These are phyloP conservation scores for Aristolochia contorta DNA, from an alignment of 164 flowering plant species.

Conservation along the genomic window DNA sequence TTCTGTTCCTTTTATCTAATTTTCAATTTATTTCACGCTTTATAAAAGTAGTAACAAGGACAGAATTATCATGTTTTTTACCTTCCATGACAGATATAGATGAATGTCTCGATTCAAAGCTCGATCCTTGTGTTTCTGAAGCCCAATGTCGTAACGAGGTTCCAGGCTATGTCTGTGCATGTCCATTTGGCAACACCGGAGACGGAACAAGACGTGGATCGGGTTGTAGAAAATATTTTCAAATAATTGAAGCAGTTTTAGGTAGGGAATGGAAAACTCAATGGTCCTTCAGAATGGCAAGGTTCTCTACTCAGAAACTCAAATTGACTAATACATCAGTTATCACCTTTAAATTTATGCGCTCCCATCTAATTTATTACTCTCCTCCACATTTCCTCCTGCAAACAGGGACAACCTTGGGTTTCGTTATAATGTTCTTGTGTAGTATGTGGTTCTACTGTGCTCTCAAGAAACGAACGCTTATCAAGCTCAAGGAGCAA, in stretches of 20 bases:
- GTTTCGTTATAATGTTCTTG: conserved; percentile 12
- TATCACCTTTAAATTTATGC: not conserved
- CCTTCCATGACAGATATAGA: conserved; percentile 11
- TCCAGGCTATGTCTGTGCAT: conserved; percentile 18
- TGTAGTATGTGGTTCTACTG: conserved; percentile 21
- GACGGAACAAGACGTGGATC: conserved; percentile 22
- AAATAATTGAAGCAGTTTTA: conserved; percentile 20
- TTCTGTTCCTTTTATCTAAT: not conserved
- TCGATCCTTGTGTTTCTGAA: conserved; percentile 8
- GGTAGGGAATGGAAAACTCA: conserved; percentile 5
- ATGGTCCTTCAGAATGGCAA: too few species aligned
- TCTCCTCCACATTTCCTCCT: not conserved
- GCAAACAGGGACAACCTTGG: conserved; percentile 13
- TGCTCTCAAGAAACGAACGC: conserved; percentile 17
- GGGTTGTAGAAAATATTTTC: conserved; percentile 16
- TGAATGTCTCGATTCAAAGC: conserved; percentile 12
- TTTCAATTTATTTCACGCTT: too few species aligned
- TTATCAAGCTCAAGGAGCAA: conserved; percentile 24
- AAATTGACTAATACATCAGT: not conserved
- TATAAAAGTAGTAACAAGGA: not conserved
- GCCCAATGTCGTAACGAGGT: conserved; percentile 16
- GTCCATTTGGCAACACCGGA: conserved; percentile 24
- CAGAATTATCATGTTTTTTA: not conserved
- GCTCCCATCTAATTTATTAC: not conserved
- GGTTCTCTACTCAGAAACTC: too few species aligned